phyloP scores from a whole-genome alignment of 345 rosid species.

The Acer negundo region DNA sequence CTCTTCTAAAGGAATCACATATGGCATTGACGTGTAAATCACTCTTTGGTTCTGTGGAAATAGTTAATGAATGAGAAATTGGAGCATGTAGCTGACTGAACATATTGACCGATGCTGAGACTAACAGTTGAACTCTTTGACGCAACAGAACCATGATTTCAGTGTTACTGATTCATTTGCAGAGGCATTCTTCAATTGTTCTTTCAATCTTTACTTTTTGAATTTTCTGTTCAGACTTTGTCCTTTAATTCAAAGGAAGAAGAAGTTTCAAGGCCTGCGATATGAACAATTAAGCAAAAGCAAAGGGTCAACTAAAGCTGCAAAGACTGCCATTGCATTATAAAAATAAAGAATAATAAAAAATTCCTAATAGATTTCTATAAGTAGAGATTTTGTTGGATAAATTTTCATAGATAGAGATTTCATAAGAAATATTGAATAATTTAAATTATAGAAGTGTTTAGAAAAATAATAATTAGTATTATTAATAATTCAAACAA shows the following conservation, averaged over 20 bases:
- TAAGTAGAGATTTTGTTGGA: neutral
- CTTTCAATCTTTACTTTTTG: neutral
- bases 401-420: too few species aligned
- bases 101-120: neutral
- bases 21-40: constrained; percentile 30
- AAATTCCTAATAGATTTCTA: neutral
- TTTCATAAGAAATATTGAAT: too few species aligned
- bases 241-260: neutral
- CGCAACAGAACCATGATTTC: neutral
- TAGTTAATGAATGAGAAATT: constrained; percentile 2
- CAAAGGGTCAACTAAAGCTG: neutral
- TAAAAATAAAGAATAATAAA: neutral
- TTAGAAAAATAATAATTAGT: neutral
- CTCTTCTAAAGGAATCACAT: constrained; percentile 39
- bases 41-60: constrained; percentile 14
- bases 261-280: neutral
- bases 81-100: neutral
- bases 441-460: neutral
- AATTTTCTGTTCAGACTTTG: neutral
- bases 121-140: constrained; percentile 3
- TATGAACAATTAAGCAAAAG: neutral
- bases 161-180: neutral
- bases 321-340: neutral
- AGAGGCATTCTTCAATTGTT: neutral
- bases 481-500: too few species aligned